A percentile compares a stretch with the other conserved stretches of the same genome.
Conservation (phyloP, 2,329 filamentous ascomycete genomes). For the Simplicillium sp. region DNA sequence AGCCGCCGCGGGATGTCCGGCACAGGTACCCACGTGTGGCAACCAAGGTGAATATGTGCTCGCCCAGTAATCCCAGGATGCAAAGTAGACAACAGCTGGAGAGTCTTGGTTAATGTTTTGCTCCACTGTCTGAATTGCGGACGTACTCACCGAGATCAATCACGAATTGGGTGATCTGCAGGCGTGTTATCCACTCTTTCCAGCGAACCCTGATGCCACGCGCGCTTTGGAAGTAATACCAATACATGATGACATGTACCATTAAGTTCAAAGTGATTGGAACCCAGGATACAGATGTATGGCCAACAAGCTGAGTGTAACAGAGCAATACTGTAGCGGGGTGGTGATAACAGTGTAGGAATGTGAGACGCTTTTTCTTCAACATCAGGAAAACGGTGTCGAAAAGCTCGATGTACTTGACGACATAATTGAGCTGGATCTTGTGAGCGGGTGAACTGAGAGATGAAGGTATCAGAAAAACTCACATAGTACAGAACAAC, state of each 20-base stretch:
- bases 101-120: slow-evolving; percentile 5
- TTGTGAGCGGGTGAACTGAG: not conserved
- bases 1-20: slow-evolving; percentile 93
- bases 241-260: slow-evolving; percentile 99
- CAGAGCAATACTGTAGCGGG: slow-evolving; percentile 93
- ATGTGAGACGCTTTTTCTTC: slow-evolving; percentile 99
- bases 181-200: slow-evolving; percentile 98
- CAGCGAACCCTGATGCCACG: slow-evolving; percentile 95
- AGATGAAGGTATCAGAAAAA: not conserved
- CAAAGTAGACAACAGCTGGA: slow-evolving; percentile 92
- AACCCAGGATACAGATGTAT: slow-evolving; percentile 91
- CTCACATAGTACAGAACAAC: slow-evolving; percentile 95
- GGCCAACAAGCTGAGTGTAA: slow-evolving; percentile 92
- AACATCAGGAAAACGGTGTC: slow-evolving; percentile 96
- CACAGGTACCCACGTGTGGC: slow-evolving; percentile 78
- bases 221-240: slow-evolving; percentile 99
- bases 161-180: slow-evolving; percentile 95
- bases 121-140: not conserved
- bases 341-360: slow-evolving; percentile 99
- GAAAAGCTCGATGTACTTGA: slow-evolving; percentile 92
- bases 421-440: slow-evolving; percentile 91
- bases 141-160: slow-evolving; percentile 75
- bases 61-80: slow-evolving; percentile 94
- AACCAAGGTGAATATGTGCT: slow-evolving; percentile 80
- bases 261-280: slow-evolving; percentile 85